phyloP scores from a whole-genome alignment of 2,329 filamentous ascomycete genomes.

The Xylariaceae sp. region DNA sequence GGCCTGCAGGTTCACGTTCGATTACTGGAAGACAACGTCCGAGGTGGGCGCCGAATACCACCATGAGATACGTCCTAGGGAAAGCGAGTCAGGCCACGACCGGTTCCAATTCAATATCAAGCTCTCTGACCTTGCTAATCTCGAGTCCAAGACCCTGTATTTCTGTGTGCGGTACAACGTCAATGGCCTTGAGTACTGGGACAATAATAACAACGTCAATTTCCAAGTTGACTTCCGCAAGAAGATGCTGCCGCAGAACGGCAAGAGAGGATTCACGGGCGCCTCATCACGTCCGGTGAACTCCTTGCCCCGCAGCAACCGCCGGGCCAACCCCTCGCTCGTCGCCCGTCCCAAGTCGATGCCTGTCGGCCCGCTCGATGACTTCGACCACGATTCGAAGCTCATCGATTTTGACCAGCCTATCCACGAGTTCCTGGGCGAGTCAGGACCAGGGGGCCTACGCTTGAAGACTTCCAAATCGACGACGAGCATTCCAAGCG shows the following conservation, averaged over 20 bases:
- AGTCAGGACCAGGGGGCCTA: slow-evolving; percentile 50
- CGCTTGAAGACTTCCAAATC: slow-evolving; percentile 66
- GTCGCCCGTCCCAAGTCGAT: slow-evolving; percentile 46
- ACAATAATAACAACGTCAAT: slow-evolving; percentile 82
- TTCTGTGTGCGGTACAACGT: slow-evolving; percentile 87
- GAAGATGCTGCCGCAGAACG: slow-evolving; percentile 57
- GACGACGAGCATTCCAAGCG: slow-evolving; percentile 52
- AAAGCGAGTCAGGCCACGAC: slow-evolving; percentile 63
- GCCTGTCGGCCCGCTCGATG: slow-evolving; percentile 54
- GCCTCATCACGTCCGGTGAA: slow-evolving; percentile 42
- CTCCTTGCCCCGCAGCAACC: slow-evolving; percentile 61
- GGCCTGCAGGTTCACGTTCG: slow-evolving; percentile 87
- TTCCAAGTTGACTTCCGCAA: slow-evolving; percentile 92
- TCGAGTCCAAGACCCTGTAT: slow-evolving; percentile 87
- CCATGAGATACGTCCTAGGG: slow-evolving; percentile 64
- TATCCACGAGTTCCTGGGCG: slow-evolving; percentile 55
- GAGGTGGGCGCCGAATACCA: slow-evolving; percentile 87
- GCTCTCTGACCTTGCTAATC: slow-evolving; percentile 79
- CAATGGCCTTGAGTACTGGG: slow-evolving; percentile 82
- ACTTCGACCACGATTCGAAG: slow-evolving; percentile 59
- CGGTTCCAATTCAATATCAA: slow-evolving; percentile 93
- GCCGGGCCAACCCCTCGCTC: slow-evolving; percentile 34
- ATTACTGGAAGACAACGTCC: slow-evolving; percentile 98
- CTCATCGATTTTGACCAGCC: slow-evolving; percentile 49
- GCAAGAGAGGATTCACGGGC: slow-evolving; percentile 46